Evolutionary conservation across 192 early-diverging fungal species (phyloP).

Genomic region (Paraglomus brasilianum): DNA sequence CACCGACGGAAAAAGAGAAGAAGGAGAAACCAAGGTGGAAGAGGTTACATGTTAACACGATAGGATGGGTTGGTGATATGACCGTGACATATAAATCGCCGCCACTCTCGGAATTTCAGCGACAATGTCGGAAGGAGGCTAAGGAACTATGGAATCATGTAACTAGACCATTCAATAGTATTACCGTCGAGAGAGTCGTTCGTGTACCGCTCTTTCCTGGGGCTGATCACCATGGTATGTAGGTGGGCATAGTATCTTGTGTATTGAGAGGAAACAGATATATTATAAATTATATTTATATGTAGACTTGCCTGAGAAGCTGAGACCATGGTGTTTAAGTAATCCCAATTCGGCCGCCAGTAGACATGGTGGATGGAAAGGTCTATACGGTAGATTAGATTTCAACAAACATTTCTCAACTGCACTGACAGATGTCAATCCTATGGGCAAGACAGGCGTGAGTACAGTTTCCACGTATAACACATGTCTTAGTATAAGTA

Average conservation of each 20-base stretch:
- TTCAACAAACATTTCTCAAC: constrained; percentile 60
- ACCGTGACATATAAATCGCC: constrained; percentile 38
- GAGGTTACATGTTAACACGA: constrained; percentile 12
- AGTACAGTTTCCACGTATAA: not conserved
- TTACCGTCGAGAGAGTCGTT: constrained; percentile 56
- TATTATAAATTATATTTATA: not conserved
- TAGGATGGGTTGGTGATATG: constrained; percentile 48
- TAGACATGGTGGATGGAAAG: constrained; percentile 63
- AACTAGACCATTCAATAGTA: constrained; percentile 44
- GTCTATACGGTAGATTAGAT: constrained; percentile 59
- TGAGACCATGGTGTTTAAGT: constrained; percentile 59
- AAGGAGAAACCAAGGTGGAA: constrained; percentile 30
- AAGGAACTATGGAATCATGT: constrained; percentile 51
- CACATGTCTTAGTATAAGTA: not conserved
- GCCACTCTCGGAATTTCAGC: constrained; percentile 54
- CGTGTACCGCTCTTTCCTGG: constrained; percentile 48
- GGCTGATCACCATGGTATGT: constrained; percentile 48
- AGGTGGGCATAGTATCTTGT: not conserved
- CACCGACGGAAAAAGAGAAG: constrained; percentile 35
- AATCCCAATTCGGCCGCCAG: constrained; percentile 50
- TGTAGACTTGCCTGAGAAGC: constrained; percentile 42
- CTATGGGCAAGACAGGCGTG: constrained; percentile 62
- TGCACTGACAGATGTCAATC: constrained; percentile 57
- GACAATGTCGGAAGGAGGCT: constrained; percentile 40
- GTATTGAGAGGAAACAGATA: not conserved